Base-by-base conservation (phyloP, 495 filamentous ascomycete species). In the Letharia lupina region DNA sequence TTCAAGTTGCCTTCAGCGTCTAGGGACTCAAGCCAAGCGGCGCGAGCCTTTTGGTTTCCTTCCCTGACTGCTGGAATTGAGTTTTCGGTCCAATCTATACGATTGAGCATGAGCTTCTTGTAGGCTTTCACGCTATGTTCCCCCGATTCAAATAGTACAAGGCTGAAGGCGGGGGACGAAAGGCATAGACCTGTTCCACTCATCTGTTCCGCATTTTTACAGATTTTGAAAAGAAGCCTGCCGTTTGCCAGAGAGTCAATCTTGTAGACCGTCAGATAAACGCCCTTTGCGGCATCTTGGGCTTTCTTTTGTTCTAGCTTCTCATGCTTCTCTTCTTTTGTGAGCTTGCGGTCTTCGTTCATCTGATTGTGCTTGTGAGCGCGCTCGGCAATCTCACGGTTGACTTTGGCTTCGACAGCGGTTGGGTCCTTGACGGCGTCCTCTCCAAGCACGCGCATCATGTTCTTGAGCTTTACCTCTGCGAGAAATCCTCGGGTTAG, bases 351-450 rank as follows among this genome's bases (percentile, higher is more conserved):
- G 61, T 91, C 89, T 70, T 92, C 89, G 75, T 99, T 99, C 69
- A 80, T 80, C 56, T 82, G 70, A 67, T 91, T 80, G 75, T 99
- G 94, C 64, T 86, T 81, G 59, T 87, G 78, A 54, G 86, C 82
- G 44, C 94, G 91, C 39, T 93, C 92, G 52, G 87, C 87, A 57
- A 99, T 96, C 70, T 98, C 91, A 33, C 85, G 80, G 76, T 90
- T 95, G 45, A 99, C 94, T 37, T 91, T 86, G 45, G 94, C 92
- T 77, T 99, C 94, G 41, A 98, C 93, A 28, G 94, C 94, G 3
- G 94, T 99, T 13, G 94, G 94, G 74, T 99, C 94, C 71, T 96
- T 96, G 70, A 99, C 93, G 4, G 94, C 94, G 75, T 96, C 89
- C 72, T 98, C 91, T 54, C 94, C 94, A n/a, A 98, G 79, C 5